Conservation (phyloP, 108 stramenopile species). For the Fragilaria crotonensis region DNA sequence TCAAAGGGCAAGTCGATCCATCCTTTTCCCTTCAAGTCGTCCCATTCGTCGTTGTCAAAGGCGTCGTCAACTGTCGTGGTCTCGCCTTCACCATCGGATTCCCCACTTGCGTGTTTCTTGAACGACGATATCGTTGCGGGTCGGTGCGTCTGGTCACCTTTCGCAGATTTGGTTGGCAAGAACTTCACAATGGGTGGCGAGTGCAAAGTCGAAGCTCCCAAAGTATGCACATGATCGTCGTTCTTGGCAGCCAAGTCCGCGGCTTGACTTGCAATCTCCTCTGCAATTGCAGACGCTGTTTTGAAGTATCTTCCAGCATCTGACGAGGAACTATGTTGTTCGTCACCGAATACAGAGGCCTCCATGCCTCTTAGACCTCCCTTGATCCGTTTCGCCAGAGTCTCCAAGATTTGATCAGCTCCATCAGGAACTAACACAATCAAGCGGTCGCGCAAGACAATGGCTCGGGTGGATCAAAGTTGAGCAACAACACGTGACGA, state of each 20-base stretch:
- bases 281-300: not conserved
- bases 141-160: not conserved
- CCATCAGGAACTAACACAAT: conserved; percentile 80
- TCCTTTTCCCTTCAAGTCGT: conserved; percentile 50
- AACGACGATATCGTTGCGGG: not conserved
- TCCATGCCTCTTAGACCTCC: conserved; percentile 40
- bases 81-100: conserved; percentile 8
- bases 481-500: conserved; percentile 79
- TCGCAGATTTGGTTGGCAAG: not conserved
- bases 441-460: conserved; percentile 70
- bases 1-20: conserved; percentile 71
- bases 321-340: not conserved
- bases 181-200: too few species aligned
- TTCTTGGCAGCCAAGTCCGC: not conserved
- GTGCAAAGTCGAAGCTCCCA: too few species aligned
- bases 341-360: conserved; percentile 37
- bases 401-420: conserved; percentile 70
- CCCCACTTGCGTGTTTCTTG: not conserved
- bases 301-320: too few species aligned
- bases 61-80: not conserved
- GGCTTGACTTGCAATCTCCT: not conserved
- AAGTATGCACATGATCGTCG: too few species aligned
- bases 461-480: conserved; percentile 80
- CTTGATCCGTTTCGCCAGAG: conserved; percentile 58
- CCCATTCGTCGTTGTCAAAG: conserved; percentile 48